Evolutionary conservation across 2,329 filamentous ascomycete genomes (phyloP).

Genomic region (Verticillium longisporum): DNA sequence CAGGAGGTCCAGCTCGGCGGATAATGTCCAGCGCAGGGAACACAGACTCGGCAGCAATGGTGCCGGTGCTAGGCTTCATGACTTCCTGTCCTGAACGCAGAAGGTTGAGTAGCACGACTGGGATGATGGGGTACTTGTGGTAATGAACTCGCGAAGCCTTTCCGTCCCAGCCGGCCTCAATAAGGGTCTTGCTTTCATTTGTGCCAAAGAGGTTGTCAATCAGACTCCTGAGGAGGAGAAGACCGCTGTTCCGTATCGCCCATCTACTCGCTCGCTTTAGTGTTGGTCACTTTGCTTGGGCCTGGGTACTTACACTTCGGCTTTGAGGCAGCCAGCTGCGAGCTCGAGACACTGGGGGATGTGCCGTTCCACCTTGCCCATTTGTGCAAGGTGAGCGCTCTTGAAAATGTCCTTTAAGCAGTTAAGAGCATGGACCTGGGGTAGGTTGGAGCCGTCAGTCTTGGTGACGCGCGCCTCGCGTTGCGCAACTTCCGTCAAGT

Average conservation of each 20-base stretch:
- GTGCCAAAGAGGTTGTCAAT: constrained; percentile 74
- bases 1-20: constrained; percentile 62
- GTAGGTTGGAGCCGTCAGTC: constrained; percentile 60
- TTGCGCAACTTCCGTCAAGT: constrained; percentile 53
- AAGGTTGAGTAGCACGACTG: constrained; percentile 56
- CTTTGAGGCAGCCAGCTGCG: constrained; percentile 73
- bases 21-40: constrained; percentile 81
- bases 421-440: constrained; percentile 93
- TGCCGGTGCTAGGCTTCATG: constrained; percentile 27
- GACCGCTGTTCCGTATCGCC: constrained; percentile 89
- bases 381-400: constrained; percentile 65
- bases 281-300: background rate
- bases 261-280: constrained; percentile 45
- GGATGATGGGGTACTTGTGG: constrained; percentile 59
- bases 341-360: constrained; percentile 69
- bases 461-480: constrained; percentile 45
- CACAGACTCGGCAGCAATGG: constrained; percentile 57
- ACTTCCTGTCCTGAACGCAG: constrained; percentile 45
- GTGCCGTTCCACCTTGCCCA: constrained; percentile 68
- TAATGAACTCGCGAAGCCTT: constrained; percentile 61
- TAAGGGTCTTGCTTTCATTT: constrained; percentile 59
- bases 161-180: constrained; percentile 58
- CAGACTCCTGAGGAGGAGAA: constrained; percentile 81
- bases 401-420: constrained; percentile 90
- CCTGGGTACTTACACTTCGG: constrained; percentile 54